Conservation (phyloP, 1,284 basidiomycete genomes). For the Ustilago sp. region DNA sequence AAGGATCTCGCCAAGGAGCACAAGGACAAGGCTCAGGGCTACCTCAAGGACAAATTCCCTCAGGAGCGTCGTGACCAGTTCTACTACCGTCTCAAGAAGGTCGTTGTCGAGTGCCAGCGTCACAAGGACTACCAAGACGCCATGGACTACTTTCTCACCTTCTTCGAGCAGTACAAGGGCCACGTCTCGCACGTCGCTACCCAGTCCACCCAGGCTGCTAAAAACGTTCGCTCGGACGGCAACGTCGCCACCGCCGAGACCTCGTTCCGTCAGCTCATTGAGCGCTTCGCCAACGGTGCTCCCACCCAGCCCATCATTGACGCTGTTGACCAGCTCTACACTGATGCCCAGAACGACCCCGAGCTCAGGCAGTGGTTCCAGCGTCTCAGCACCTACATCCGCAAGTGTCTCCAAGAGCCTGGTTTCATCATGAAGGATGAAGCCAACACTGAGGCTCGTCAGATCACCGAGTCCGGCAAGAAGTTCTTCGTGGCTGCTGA, state of each 20-base stretch:
- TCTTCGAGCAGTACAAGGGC: slow-evolving; percentile 76
- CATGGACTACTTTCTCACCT: slow-evolving; percentile 71
- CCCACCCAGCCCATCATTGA: slow-evolving; percentile 77
- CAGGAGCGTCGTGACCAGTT: slow-evolving; percentile 85
- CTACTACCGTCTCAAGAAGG: slow-evolving; percentile 84
- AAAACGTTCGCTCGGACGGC: slow-evolving; percentile 74
- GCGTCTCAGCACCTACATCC: slow-evolving; percentile 73
- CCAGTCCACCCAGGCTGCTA: slow-evolving; percentile 72
- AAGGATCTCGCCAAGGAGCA: slow-evolving; percentile 63
- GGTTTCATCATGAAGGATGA: slow-evolving; percentile 88
- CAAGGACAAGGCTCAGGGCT: slow-evolving; percentile 71
- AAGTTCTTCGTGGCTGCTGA: slow-evolving; percentile 62
- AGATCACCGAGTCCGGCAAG: slow-evolving; percentile 61
- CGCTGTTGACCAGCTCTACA: slow-evolving; percentile 79
- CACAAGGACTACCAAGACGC: slow-evolving; percentile 86
- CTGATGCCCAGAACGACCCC: slow-evolving; percentile 81
- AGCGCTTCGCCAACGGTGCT: slow-evolving; percentile 86
- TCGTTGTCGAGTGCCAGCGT: slow-evolving; percentile 90
- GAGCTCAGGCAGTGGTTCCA: slow-evolving; percentile 83
- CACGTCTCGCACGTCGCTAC: slow-evolving; percentile 74
- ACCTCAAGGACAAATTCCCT: slow-evolving; percentile 84
- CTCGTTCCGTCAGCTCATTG: slow-evolving; percentile 75
- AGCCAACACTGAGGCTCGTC: slow-evolving; percentile 73
- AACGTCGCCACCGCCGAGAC: slow-evolving; percentile 69
- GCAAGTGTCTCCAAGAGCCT: slow-evolving; percentile 81